Percentiles rank a stretch among this genome's conserved stretches.
Conservation (phyloP, 495 filamentous ascomycete genomes). For the Xylaria grammica region DNA sequence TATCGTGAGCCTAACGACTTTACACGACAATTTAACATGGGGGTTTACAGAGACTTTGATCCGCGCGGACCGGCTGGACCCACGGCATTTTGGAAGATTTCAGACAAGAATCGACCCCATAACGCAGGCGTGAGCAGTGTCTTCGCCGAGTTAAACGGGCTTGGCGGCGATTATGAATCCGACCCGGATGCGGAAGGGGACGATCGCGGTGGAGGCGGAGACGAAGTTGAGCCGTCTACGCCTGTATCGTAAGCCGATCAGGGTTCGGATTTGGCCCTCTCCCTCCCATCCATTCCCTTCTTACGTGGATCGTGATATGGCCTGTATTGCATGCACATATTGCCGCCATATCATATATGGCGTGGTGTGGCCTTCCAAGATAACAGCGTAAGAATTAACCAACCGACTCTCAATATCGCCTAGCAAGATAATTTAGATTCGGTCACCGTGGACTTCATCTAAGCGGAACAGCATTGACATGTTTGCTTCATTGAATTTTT, state of each 20-base stretch:
- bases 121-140: background rate
- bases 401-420: no score
- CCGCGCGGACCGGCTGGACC: slow-evolving; percentile 66
- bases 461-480: no score
- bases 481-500: no score
- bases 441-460: no score
- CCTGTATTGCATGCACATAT: background rate
- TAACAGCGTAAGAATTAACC: no score
- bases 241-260: background rate
- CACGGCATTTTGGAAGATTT: slow-evolving; percentile 71
- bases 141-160: background rate
- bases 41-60: slow-evolving; percentile 55
- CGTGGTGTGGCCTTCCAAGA: background rate
- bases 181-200: background rate
- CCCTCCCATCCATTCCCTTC: background rate
- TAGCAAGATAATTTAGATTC: no score
- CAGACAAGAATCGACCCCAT: slow-evolving; percentile 39
- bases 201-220: background rate
- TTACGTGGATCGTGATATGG: background rate
- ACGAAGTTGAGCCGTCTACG: background rate
- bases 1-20: background rate
- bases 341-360: background rate
- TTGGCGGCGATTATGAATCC: slow-evolving; percentile 4
- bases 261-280: background rate
- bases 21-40: slow-evolving; percentile 9